Evolutionary conservation across 768 basidiomycete species (phyloP).

Genomic region (Termitomyces sp.): DNA sequence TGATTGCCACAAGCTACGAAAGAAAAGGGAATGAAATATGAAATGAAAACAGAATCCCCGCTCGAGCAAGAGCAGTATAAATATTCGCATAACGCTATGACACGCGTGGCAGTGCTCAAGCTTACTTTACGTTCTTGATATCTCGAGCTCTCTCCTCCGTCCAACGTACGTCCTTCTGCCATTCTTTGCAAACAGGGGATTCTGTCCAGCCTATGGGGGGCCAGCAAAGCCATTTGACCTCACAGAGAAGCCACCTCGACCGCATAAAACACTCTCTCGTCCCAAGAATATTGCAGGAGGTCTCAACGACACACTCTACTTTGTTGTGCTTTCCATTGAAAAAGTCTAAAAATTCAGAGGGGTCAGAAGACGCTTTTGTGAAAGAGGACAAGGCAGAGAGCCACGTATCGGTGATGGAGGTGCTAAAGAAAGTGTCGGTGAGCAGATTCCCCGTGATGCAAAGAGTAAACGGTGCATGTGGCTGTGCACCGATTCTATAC

Average conservation of each 20-base stretch:
- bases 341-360: not conserved
- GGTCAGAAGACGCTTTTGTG: not conserved
- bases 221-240: slow-evolving; percentile 22
- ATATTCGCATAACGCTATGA: not conserved
- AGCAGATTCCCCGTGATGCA: slow-evolving; percentile 5
- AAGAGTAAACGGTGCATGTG: slow-evolving; percentile 2
- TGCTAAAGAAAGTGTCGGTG: slow-evolving; percentile 1
- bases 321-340: not conserved
- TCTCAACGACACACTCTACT: slow-evolving; percentile 1
- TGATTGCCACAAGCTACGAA: slow-evolving; percentile 1
- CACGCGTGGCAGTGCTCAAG: slow-evolving; percentile 5
- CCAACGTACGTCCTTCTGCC: not conserved
- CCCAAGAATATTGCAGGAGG: slow-evolving; percentile 9
- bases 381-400: not conserved
- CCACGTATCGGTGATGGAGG: not conserved
- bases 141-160: not conserved
- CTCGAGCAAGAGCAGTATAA: not conserved
- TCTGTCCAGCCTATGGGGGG: slow-evolving; percentile 21
- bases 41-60: not conserved
- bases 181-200: not conserved
- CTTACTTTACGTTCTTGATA: not conserved
- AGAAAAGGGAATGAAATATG: not conserved
- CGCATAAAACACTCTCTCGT: slow-evolving; percentile 14
- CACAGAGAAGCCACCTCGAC: slow-evolving; percentile 14
- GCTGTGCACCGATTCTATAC: slow-evolving; percentile 12